phyloP scores from a whole-genome alignment of 2,329 filamentous ascomycete species.

The Aspergillus spinulosporus region DNA sequence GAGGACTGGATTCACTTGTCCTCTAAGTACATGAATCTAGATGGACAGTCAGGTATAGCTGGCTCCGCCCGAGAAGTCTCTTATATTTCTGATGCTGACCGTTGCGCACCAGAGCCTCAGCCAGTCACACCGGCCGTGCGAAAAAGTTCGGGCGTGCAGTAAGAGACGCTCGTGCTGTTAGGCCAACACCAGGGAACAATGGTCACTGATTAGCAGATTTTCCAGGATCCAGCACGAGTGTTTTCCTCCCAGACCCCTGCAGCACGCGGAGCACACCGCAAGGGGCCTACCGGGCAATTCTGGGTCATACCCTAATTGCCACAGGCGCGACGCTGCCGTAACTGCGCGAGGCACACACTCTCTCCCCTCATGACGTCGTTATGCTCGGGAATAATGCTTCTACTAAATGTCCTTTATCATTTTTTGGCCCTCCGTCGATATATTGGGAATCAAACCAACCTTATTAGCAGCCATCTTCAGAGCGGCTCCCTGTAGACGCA shows the following conservation, averaged over 20 bases:
- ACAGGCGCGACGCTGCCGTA: conserved; percentile 14
- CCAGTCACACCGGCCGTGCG: neutral
- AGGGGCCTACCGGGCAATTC: conserved; percentile 26
- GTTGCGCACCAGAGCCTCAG: neutral
- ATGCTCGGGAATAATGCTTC: neutral
- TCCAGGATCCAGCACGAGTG: neutral
- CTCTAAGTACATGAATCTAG: too few species aligned
- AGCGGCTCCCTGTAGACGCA: neutral
- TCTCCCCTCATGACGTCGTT: conserved; percentile 15
- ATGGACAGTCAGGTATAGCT: too few species aligned
- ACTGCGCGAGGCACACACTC: conserved; percentile 11
- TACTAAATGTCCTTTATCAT: neutral
- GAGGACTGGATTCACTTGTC: too few species aligned
- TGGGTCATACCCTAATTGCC: conserved; percentile 21
- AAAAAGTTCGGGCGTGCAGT: too few species aligned
- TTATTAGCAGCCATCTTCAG: neutral
- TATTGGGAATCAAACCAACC: conserved; percentile 5
- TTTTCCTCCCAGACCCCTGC: conserved; percentile 14
- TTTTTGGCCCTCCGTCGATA: neutral
- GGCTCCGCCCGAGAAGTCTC: too few species aligned
- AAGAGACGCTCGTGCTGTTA: too few species aligned
- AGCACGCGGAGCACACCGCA: conserved; percentile 31
- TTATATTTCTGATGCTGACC: neutral
- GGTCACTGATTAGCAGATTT: neutral
- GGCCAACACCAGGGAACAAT: neutral